Evolutionary conservation across 1,284 basidiomycete genomes (phyloP).

Genomic region (Tilletia horrida): DNA sequence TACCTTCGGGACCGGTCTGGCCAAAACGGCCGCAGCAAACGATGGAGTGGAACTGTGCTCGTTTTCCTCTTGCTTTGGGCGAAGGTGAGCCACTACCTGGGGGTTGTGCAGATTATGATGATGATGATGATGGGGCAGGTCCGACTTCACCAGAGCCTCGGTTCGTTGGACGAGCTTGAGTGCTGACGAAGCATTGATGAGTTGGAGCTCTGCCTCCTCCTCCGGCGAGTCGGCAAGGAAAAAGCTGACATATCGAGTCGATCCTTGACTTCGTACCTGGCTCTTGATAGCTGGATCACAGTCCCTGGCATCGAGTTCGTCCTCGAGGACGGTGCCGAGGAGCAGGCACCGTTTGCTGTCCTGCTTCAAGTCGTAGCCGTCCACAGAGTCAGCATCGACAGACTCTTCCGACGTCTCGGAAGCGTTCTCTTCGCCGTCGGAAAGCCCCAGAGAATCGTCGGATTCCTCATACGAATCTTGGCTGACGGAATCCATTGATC

Average conservation of each 20-base stretch:
- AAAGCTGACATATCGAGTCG: not conserved
- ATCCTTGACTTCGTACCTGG: not conserved
- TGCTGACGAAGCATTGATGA: not conserved
- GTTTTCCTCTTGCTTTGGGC: not conserved
- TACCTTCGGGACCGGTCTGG: conserved; percentile 2
- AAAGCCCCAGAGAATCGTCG: conserved; percentile 1
- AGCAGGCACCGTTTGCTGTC: not conserved
- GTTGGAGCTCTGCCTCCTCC: not conserved
- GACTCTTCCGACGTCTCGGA: conserved; percentile 4
- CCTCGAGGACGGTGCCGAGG: conserved; percentile 15
- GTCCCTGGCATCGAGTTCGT: not conserved
- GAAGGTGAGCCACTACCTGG: not conserved
- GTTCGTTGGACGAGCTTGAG: not conserved
- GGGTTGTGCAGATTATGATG: too few relatives aligned
- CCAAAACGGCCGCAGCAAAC: not conserved
- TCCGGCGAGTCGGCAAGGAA: conserved; percentile 10
- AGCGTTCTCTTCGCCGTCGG: not conserved
- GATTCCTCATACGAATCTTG: conserved; percentile 11
- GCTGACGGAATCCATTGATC: not conserved
- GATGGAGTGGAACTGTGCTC: not conserved
- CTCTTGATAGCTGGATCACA: not conserved
- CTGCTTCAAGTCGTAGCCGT: conserved; percentile 1
- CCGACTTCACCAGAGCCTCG: not conserved
- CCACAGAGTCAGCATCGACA: not conserved
- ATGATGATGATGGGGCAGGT: too few relatives aligned